Percentiles rank a stretch among this genome's conserved stretches.
Conservation (phyloP, 2,329 filamentous ascomycete species). For the Aspergillus ruber region DNA sequence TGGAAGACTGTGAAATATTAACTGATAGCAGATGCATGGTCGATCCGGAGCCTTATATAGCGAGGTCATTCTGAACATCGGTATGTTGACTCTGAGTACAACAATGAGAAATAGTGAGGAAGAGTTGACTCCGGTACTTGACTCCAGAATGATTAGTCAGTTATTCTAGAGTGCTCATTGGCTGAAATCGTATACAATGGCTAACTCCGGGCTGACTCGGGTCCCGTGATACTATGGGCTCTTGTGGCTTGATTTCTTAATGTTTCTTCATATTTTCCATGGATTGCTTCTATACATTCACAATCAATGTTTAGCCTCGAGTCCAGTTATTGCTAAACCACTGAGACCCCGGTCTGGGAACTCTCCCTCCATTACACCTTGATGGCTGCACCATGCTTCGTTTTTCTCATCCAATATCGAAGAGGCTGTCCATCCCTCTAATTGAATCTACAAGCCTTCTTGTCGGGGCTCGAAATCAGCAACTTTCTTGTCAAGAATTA, state of each 20-base stretch:
- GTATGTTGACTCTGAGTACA: not conserved
- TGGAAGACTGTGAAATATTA: not conserved
- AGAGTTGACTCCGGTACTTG: not conserved
- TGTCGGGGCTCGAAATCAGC: no score
- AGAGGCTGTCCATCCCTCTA: no score
- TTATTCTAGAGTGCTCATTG: not conserved
- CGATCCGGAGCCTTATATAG: not conserved
- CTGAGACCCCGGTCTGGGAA: no score
- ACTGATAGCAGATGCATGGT: not conserved
- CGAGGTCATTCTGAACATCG: not conserved
- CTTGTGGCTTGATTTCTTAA: not conserved
- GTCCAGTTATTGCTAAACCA: no score
- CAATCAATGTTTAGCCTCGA: not conserved
- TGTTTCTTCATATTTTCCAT: not conserved
- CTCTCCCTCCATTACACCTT: no score
- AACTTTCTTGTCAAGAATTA: no score
- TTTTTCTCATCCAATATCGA: no score
- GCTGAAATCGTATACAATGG: no score
- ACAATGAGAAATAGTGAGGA: not conserved
- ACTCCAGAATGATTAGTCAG: not conserved
- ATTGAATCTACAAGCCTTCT: no score
- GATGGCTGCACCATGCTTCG: no score
- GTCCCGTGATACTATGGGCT: no score
- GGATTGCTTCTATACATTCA: not conserved
- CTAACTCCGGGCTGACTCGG: not conserved